Conservation (phyloP, 441 rosid species). For the Erodium texanum region DNA sequence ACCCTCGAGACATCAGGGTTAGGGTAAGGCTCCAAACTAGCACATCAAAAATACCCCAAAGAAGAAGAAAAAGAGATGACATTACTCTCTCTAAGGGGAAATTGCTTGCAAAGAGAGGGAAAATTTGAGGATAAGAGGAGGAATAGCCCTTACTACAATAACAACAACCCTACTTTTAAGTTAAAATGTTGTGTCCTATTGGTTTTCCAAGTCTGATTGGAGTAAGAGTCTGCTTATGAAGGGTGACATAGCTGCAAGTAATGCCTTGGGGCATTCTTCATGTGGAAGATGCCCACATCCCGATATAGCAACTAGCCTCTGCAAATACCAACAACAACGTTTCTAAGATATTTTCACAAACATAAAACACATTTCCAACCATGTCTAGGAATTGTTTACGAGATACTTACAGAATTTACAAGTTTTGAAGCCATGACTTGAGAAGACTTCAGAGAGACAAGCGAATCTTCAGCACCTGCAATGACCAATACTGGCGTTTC, state of each 20-base stretch:
- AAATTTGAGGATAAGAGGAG: not conserved
- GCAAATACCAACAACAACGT: constrained; percentile 18
- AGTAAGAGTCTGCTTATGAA: constrained; percentile 62
- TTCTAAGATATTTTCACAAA: not conserved
- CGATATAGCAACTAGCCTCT: constrained; percentile 90
- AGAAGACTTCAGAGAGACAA: constrained; percentile 70
- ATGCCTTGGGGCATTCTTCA: constrained; percentile 91
- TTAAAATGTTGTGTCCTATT: constrained; percentile 23
- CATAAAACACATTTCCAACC: not conserved
- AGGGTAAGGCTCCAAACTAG: constrained; percentile 20
- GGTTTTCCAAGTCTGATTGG: constrained; percentile 33
- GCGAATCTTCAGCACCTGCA: constrained; percentile 88
- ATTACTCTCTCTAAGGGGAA: constrained; percentile 23
- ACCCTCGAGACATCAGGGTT: constrained; percentile 24
- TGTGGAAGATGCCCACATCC: constrained; percentile 98
- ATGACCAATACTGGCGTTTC: constrained; percentile 66
- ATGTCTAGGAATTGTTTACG: not conserved
- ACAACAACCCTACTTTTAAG: constrained; percentile 28
- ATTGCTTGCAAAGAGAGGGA: constrained; percentile 15
- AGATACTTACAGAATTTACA: constrained; percentile 78
- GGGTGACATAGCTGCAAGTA: constrained; percentile 77
- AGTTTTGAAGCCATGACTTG: constrained; percentile 83
- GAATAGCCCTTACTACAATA: not conserved
- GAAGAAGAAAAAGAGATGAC: constrained; percentile 20
- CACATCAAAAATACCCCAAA: constrained; percentile 36